Percentiles rank a stretch among this genome's conserved stretches.
phyloP scores from a whole-genome alignment of 1,284 basidiomycete genomes.

The Fistulinella staudtii region DNA sequence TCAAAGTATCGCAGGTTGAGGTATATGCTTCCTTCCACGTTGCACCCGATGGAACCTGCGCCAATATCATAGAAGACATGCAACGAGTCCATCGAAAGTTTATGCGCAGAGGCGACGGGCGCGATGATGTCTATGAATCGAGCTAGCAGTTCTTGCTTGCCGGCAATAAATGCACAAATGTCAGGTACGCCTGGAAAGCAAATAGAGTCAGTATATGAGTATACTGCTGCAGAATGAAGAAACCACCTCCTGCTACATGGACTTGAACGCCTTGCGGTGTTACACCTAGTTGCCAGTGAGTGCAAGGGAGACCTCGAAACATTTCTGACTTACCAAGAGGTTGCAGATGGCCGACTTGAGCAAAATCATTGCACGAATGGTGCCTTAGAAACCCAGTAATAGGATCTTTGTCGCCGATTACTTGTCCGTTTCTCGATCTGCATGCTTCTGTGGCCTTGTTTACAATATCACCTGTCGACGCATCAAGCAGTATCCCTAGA shows the following conservation, averaged over 20 bases:
- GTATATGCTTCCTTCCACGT: constrained; percentile 85
- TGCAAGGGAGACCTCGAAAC: too few relatives aligned
- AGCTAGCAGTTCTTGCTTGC: not conserved
- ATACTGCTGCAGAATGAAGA: not conserved
- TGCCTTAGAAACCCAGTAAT: not conserved
- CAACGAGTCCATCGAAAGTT: not conserved
- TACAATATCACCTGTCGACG: not conserved
- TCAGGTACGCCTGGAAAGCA: not conserved
- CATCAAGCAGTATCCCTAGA: not conserved
- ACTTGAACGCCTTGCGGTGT: not conserved
- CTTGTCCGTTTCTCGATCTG: not conserved
- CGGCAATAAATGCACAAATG: not conserved
- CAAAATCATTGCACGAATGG: not conserved
- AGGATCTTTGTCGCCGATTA: not conserved
- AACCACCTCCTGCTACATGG: not conserved
- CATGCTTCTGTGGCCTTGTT: not conserved
- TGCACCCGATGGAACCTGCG: constrained; percentile 91
- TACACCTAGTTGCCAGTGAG: too few relatives aligned
- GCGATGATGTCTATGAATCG: not conserved
- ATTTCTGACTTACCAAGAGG: too few relatives aligned
- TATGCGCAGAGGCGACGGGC: not conserved
- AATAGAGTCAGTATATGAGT: not conserved
- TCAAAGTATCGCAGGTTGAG: constrained; percentile 86
- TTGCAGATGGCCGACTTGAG: not conserved
- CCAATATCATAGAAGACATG: constrained; percentile 74